Conservation (phyloP, 2,329 filamentous ascomycete species). For the Alternaria conjuncta region DNA sequence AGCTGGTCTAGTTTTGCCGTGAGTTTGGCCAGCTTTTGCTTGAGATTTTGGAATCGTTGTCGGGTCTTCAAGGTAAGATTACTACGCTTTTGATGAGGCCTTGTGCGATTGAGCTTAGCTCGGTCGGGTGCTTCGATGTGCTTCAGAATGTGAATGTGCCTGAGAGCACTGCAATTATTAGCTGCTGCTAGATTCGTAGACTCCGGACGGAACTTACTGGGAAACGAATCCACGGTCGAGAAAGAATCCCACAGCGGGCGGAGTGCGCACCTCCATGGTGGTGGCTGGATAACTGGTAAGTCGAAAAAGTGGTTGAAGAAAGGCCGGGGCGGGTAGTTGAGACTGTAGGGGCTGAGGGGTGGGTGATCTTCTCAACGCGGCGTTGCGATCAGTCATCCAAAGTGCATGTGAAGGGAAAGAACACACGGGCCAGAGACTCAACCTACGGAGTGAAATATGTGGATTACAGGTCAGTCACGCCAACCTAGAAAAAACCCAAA, state of each 20-base stretch:
- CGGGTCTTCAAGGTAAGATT: background rate
- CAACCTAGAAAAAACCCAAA: background rate
- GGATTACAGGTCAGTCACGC: background rate
- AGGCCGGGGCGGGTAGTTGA: background rate
- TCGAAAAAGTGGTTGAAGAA: background rate
- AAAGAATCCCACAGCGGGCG: background rate
- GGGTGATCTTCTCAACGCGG: background rate
- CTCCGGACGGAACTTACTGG: background rate
- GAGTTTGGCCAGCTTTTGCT: background rate
- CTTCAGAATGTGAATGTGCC: background rate
- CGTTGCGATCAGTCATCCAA: background rate
- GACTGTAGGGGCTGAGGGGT: background rate
- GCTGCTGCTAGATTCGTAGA: background rate
- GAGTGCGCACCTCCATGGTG: background rate
- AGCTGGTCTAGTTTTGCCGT: background rate
- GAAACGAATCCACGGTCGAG: background rate
- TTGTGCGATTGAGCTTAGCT: background rate
- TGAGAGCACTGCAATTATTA: background rate
- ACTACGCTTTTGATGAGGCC: background rate
- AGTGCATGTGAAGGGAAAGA: background rate
- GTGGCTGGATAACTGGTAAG: background rate
- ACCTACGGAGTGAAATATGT: background rate
- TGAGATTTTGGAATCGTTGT: background rate
- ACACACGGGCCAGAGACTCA: background rate
- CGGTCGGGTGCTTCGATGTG: background rate